Conservation (phyloP, 225 moss, liverwort and hornwort genomes). For the Straminergon stramineum region DNA sequence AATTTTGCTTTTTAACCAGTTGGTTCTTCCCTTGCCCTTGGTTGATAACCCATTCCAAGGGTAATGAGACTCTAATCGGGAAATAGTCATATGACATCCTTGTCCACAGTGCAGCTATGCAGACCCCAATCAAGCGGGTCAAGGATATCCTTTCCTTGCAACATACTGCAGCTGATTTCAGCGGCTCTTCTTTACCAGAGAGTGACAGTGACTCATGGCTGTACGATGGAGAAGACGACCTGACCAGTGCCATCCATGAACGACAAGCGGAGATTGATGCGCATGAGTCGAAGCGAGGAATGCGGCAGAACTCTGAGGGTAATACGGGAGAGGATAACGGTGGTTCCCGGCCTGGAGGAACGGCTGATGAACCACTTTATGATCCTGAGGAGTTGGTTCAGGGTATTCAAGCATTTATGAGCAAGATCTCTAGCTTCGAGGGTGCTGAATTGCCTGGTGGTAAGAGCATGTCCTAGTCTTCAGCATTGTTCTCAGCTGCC, state of each 20-base stretch:
- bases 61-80: neutral
- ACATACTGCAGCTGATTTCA: constrained; percentile 35
- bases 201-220: constrained; percentile 78
- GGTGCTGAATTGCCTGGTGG: constrained; percentile 84
- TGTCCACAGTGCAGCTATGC: constrained; percentile 54
- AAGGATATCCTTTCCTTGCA: constrained; percentile 53
- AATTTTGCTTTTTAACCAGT: neutral
- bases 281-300: constrained; percentile 37
- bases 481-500: neutral
- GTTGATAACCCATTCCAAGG: neutral
- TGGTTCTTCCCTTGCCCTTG: neutral
- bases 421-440: constrained; percentile 88
- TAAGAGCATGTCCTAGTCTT: constrained; percentile 9
- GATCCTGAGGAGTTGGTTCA: constrained; percentile 66
- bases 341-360: constrained; percentile 13
- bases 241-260: constrained; percentile 41
- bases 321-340: neutral
- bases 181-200: constrained; percentile 21
- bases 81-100: neutral
- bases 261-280: constrained; percentile 86
- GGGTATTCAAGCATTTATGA: constrained; percentile 79
- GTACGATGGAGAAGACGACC: constrained; percentile 83
- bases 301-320: constrained; percentile 3
- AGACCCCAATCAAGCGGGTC: constrained; percentile 62
- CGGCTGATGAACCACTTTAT: constrained; percentile 38